Base-by-base conservation (phyloP, 2,329 filamentous ascomycete genomes). In the Nigrograna mackinnonii region DNA sequence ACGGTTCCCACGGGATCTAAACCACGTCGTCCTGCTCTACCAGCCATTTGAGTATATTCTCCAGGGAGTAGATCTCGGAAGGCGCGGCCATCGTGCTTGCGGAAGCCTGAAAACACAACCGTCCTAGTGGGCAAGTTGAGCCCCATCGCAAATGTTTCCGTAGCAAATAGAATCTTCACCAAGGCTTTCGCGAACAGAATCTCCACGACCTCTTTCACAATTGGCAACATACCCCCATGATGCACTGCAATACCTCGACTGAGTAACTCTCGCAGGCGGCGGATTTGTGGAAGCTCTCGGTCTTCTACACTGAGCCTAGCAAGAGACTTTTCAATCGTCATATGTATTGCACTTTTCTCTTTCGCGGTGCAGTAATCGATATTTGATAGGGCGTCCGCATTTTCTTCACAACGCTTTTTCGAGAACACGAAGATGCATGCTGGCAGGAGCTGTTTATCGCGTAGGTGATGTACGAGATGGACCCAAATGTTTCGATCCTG, bases 1-100 rank as follows among this genome's bases (percentile, higher is more conserved):
- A 97, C 92, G 5, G 88, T 94, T 2, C 94, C 94, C 17, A 96
- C 91, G 4, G 86, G 85, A 65, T 99, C 94, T 12, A 97, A 80
- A 56, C 94, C 94, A 78, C 94, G 84, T 58, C 94, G 86, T 37
- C 94, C 94, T 39, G 94, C 94, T 72, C 94, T 83, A 22, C 94
- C 94, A 18, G 94, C 92, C 94, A 99, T 99, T 60, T 99, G 94
- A 2, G 94, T 99, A 65, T 99, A 99, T 66, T 99, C 94, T 13
- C 94, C 94, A 0, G 94, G 91, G 0, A 96, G 77, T 0, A 99
- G 77, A 62, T 96, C 94, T 52, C 94, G 81, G 74, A 97, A 97
- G 4, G 83, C 83, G 55, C 94, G 88, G 5, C 94, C 94, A 61
- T 99, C 94, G 54, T 96, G 92, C 67, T 99, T 99, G 38, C 94